phyloP scores from a whole-genome alignment of 352 stramenopile species.

The Globisporangium mamillatum region DNA sequence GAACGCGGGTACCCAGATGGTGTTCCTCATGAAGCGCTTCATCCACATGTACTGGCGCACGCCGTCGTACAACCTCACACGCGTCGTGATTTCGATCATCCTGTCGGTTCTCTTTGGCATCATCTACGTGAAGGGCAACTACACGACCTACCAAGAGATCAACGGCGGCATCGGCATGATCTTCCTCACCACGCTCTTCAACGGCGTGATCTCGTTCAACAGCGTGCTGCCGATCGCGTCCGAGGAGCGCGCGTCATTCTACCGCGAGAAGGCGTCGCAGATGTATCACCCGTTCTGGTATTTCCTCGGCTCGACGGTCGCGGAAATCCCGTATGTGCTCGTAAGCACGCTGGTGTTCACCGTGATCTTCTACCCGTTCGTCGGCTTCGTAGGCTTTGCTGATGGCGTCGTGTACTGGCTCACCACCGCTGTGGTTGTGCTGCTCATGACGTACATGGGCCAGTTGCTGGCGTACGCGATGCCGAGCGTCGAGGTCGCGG shows the following conservation, averaged over 20 bases:
- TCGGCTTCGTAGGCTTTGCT: constrained; percentile 20
- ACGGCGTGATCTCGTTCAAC: constrained; percentile 54
- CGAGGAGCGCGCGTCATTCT: constrained; percentile 79
- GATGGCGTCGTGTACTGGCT: constrained; percentile 21
- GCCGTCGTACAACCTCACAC: neutral
- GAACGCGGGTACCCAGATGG: neutral
- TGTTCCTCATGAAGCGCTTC: constrained; percentile 28
- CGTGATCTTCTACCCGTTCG: constrained; percentile 24
- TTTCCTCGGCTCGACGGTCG: constrained; percentile 26
- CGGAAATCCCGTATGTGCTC: constrained; percentile 44
- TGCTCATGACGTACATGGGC: constrained; percentile 26
- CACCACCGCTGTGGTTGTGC: constrained; percentile 15
- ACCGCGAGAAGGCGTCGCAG: constrained; percentile 68
- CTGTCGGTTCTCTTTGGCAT: constrained; percentile 66
- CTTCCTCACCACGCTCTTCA: constrained; percentile 66
- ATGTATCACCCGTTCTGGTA: constrained; percentile 73
- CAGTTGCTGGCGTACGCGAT: constrained; percentile 22
- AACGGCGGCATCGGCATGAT: constrained; percentile 49
- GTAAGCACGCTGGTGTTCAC: constrained; percentile 22
- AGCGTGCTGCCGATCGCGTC: constrained; percentile 57
- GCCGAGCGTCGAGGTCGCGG: constrained; percentile 23
- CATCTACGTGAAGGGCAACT: constrained; percentile 35
- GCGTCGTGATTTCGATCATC: constrained; percentile 28
- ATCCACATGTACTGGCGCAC: constrained; percentile 14
- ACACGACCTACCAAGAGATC: constrained; percentile 21